These are phyloP conservation scores for Poa pratensis DNA, from an alignment of 176 grass and related monocot genomes.

Conservation along the genomic window DNA sequence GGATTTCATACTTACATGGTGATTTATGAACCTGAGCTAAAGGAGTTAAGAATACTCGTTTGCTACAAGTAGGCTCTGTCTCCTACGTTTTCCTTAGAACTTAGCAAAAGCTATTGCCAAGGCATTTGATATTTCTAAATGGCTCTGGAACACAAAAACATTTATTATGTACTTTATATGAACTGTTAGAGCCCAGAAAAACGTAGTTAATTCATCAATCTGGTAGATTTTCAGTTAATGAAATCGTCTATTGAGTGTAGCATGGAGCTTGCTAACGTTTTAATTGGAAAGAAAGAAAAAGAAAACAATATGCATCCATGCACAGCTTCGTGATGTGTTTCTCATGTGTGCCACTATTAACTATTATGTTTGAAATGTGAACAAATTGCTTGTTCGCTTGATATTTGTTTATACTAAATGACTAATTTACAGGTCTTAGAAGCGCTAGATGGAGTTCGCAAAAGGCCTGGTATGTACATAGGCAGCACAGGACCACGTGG, in stretches of 20 bases:
- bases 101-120: neutral
- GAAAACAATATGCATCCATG: neutral
- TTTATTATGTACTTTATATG: neutral
- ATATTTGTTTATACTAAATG: constrained; percentile 38
- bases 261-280: constrained; percentile 15
- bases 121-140: neutral
- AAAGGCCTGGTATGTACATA: constrained; percentile 98
- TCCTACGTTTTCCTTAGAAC: constrained; percentile 9
- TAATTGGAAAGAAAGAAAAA: constrained; percentile 13
- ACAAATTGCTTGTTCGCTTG: neutral
- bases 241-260: neutral
- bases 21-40: constrained; percentile 3
- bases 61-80: neutral
- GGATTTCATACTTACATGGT: constrained; percentile 13
- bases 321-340: constrained; percentile 22
- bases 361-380: constrained; percentile 16
- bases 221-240: neutral
- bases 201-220: constrained; percentile 2
- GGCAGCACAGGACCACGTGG: constrained; percentile 96
- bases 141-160: neutral
- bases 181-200: neutral
- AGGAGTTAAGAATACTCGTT: constrained; percentile 10
- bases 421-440: constrained; percentile 77
- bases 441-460: constrained; percentile 94
- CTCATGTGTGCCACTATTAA: neutral